These are phyloP conservation scores for Coemansia sp. DNA, from an alignment of 371 early-diverging fungal genomes.

Conservation along the genomic window DNA sequence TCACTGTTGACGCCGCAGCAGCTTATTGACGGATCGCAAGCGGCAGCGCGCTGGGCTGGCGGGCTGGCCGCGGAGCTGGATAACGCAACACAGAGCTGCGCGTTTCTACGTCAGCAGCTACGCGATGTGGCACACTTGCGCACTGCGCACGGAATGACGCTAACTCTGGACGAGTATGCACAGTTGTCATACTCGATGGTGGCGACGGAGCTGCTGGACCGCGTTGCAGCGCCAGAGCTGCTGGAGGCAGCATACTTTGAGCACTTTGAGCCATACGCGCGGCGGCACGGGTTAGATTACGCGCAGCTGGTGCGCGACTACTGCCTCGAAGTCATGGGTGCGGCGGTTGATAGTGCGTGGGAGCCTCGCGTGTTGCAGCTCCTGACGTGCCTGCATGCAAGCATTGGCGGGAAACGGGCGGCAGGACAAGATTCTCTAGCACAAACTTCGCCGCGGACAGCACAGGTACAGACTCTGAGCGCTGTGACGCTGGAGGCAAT, in stretches of 20 bases:
- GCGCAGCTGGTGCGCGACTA: slow-evolving; percentile 53
- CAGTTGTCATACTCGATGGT: slow-evolving; percentile 45
- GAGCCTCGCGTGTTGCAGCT: slow-evolving; percentile 55
- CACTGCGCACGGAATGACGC: slow-evolving; percentile 34
- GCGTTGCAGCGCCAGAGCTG: slow-evolving; percentile 56
- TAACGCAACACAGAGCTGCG: slow-evolving; percentile 34
- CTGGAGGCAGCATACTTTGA: slow-evolving; percentile 48
- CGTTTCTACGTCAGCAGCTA: slow-evolving; percentile 36
- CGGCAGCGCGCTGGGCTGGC: slow-evolving; percentile 8
- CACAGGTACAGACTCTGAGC: slow-evolving; percentile 11
- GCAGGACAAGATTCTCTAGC: background rate
- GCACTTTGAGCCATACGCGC: slow-evolving; percentile 55
- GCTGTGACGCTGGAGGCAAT: slow-evolving; percentile 55
- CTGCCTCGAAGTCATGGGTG: slow-evolving; percentile 55
- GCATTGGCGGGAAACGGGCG: slow-evolving; percentile 4
- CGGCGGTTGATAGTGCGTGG: slow-evolving; percentile 39
- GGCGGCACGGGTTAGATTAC: slow-evolving; percentile 48
- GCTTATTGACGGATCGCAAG: slow-evolving; percentile 12
- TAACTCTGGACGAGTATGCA: slow-evolving; percentile 51
- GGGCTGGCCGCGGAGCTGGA: background rate
- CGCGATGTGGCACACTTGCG: slow-evolving; percentile 23
- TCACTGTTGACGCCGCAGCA: slow-evolving; percentile 16
- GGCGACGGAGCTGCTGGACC: slow-evolving; percentile 57
- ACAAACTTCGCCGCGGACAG: background rate
- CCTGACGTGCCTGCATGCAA: slow-evolving; percentile 28